phyloP scores from a whole-genome alignment of 345 rosid genomes.

The Theobroma cacao region DNA sequence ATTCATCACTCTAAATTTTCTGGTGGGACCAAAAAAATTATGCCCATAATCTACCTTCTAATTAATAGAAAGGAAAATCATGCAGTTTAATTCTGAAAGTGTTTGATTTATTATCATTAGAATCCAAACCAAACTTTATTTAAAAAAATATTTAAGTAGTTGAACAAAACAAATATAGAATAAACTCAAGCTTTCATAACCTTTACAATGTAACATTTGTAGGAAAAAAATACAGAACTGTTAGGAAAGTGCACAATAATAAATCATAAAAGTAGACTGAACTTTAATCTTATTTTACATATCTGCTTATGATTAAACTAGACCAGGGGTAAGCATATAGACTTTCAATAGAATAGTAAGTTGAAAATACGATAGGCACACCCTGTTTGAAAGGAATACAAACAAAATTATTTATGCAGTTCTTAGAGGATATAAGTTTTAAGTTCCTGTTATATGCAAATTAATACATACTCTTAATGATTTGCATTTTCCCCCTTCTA shows the following conservation, averaged over 20 bases:
- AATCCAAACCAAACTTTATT: not conserved
- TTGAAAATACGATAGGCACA: not conserved
- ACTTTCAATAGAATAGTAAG: not conserved
- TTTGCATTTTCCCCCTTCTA: not conserved
- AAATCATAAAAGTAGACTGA: not conserved
- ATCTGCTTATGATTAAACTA: not conserved
- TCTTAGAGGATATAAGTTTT: not conserved
- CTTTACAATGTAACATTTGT: not conserved
- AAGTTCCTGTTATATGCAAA: not conserved
- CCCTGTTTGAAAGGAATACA: not conserved
- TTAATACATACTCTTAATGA: not conserved
- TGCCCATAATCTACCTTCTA: not conserved
- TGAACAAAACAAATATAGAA: not conserved
- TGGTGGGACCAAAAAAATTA: not conserved
- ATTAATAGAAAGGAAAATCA: not conserved
- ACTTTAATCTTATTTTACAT: not conserved
- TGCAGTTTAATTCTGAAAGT: not conserved
- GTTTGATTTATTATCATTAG: not conserved
- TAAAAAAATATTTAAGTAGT: not conserved
- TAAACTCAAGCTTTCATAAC: not conserved
- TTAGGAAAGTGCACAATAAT: not conserved
- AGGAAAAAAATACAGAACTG: not conserved
- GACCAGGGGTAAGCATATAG: not conserved
- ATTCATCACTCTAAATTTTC: not conserved
- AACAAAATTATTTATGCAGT: not conserved